These are phyloP conservation scores for Nothophytophthora sp. DNA, from an alignment of 352 stramenopile species.

Conservation along the genomic window DNA sequence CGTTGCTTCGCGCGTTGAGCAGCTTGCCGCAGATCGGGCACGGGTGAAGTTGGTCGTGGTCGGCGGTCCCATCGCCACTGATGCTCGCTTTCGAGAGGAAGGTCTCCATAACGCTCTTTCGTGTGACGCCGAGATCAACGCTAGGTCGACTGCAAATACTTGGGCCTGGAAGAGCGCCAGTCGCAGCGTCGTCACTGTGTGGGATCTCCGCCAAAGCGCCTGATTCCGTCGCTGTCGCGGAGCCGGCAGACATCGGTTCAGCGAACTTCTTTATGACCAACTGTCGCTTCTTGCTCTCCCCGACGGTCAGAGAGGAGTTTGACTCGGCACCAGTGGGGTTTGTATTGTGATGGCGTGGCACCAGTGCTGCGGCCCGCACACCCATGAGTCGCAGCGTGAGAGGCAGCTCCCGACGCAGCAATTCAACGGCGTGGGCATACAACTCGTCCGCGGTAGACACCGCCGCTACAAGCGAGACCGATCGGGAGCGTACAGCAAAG, in stretches of 20 bases:
- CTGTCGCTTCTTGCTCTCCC: constrained; percentile 37
- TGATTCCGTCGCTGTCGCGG: no score
- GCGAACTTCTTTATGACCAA: constrained; percentile 50
- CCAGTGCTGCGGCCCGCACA: constrained; percentile 52
- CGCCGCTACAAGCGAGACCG: constrained; percentile 41
- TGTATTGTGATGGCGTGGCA: constrained; percentile 17
- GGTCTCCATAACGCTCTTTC: background rate
- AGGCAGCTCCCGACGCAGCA: constrained; percentile 65
- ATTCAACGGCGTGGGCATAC: constrained; percentile 39
- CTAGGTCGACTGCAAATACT: no score
- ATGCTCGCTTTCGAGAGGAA: background rate
- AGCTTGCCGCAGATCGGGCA: constrained; percentile 55
- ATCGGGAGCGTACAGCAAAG: constrained; percentile 59
- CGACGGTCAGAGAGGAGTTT: constrained; percentile 9
- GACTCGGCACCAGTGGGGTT: constrained; percentile 12
- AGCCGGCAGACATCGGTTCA: no score
- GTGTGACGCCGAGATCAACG: no score
- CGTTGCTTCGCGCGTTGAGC: constrained; percentile 49
- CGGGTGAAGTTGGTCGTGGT: constrained; percentile 11
- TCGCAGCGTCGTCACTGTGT: no score
- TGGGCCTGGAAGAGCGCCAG: no score
- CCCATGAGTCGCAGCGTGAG: constrained; percentile 71
- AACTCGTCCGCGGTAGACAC: constrained; percentile 50
- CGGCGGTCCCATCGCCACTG: background rate
- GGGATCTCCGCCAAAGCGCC: no score